Percentiles rank a stretch among this genome's conserved stretches.
Conservation (phyloP, 2,329 filamentous ascomycete genomes). For the Claviceps maximensis region DNA sequence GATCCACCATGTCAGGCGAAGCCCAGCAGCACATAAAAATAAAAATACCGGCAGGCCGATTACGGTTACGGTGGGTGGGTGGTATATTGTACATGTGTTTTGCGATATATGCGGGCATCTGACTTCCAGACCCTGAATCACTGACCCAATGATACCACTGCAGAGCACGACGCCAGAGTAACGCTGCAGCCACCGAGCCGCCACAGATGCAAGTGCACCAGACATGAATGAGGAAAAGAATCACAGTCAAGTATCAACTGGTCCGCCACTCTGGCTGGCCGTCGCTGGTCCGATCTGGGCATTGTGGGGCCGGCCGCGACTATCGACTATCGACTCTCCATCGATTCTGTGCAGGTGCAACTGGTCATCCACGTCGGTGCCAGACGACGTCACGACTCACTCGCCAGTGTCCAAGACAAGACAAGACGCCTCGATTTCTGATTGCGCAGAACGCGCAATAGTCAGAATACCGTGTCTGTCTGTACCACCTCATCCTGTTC, state of each 20-base stretch:
- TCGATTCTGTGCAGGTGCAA: background rate
- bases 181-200: background rate
- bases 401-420: no score
- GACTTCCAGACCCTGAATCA: background rate
- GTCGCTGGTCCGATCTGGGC: conserved; percentile 3
- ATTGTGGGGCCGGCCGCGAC: conserved; percentile 1
- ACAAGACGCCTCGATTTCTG: background rate
- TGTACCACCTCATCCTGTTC: background rate
- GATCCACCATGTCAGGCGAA: no score
- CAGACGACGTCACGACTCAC: background rate
- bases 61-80: no score
- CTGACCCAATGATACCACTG: background rate
- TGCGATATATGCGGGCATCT: background rate
- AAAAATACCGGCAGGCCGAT: no score
- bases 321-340: background rate
- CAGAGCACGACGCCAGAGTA: background rate
- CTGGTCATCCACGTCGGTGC: background rate
- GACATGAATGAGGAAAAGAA: no score
- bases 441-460: background rate
- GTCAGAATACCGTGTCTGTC: background rate
- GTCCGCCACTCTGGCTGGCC: background rate
- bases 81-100: no score
- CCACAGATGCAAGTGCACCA: background rate
- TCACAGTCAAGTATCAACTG: no score
- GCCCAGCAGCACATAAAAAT: no score